Base-by-base conservation (phyloP, 2,329 filamentous ascomycete species). In the Ophiocordyceps unilateralis region DNA sequence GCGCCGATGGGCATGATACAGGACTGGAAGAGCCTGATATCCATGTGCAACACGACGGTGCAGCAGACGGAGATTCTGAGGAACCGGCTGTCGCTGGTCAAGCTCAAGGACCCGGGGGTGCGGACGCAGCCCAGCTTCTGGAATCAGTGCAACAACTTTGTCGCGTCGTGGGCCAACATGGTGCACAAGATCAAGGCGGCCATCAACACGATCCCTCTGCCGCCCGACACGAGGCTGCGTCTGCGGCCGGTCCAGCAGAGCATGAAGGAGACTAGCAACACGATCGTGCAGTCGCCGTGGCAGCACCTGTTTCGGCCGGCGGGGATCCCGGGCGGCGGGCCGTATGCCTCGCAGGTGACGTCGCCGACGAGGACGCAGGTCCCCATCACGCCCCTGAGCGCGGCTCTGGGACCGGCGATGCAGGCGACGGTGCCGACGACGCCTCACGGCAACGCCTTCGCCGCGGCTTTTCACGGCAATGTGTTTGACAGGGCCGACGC, bases 361-460 rank as follows among this genome's bases (percentile, higher is more conserved):
- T 59, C 57, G 19, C 55, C 50, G 49, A 44, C 55, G 47, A 14
- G 41, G 44, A 23, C 42, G 20, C 53, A 57, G 43, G 55, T 66
- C 32, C 87, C 88, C 9, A 86, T 91, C 53, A 95, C 88, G 1
- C 88, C 89, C 8, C 73, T 94, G 47, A 91, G 84, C 52, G 88
- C 87, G 15, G 88, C 88, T 1, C 69, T 95, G 5, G 89, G 88
- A 1, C 86, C 88, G 6, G 88, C 88, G 19, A 84, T 87, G 43
- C 87, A 93, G 60, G 87, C 88, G 1, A 95, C 86, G 0, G 80
- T 94, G 11, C 83, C 85, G 4, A 83, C 74, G 3, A 84, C 77
- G 0, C 76, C 77, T 10, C 68, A 76, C 53, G 74, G 66, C 46
- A 68, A 63, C 2, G 72, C 71, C 1, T 76, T 78, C 52, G 66